Evolutionary conservation across 805 yeast genomes (phyloP).

Genomic region (Komagataella phaffii): DNA sequence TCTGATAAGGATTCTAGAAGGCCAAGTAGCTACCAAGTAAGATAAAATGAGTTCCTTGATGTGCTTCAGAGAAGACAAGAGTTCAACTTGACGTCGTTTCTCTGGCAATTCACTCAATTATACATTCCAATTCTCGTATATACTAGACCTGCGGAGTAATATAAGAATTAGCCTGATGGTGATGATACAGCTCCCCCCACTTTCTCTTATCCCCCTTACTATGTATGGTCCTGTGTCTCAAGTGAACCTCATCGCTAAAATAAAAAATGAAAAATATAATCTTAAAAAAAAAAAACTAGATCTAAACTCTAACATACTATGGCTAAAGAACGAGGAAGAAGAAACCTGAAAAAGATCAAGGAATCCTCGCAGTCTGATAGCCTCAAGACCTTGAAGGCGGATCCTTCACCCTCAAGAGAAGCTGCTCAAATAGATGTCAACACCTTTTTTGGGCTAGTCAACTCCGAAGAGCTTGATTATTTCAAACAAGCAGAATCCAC

Average conservation of each 20-base stretch:
- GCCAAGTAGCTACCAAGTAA: too few relatives aligned
- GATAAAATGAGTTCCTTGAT: too few relatives aligned
- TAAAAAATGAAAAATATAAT: neutral
- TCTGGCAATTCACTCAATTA: too few relatives aligned
- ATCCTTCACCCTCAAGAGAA: neutral
- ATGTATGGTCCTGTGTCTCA: too few relatives aligned
- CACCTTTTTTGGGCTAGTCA: constrained; percentile 78
- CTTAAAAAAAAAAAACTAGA: neutral
- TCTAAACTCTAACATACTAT: neutral
- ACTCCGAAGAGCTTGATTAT: constrained; percentile 74
- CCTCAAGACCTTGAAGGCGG: neutral
- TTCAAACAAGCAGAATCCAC: constrained; percentile 89
- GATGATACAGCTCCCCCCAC: too few relatives aligned
- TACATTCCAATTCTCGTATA: too few relatives aligned
- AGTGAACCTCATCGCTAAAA: neutral
- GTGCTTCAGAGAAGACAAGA: too few relatives aligned
- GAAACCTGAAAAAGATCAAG: constrained; percentile 8
- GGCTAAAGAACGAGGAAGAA: constrained; percentile 18
- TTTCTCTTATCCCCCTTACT: too few relatives aligned
- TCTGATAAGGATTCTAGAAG: too few relatives aligned
- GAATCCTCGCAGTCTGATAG: constrained; percentile 3
- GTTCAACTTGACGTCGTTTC: too few relatives aligned
- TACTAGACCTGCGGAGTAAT: too few relatives aligned
- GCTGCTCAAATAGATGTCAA: constrained; percentile 6
- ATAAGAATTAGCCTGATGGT: too few relatives aligned